A percentile compares a stretch with the other conserved stretches of the same genome.
phyloP scores from a whole-genome alignment of 2,329 filamentous ascomycete species.

The Epichloe hybrida region DNA sequence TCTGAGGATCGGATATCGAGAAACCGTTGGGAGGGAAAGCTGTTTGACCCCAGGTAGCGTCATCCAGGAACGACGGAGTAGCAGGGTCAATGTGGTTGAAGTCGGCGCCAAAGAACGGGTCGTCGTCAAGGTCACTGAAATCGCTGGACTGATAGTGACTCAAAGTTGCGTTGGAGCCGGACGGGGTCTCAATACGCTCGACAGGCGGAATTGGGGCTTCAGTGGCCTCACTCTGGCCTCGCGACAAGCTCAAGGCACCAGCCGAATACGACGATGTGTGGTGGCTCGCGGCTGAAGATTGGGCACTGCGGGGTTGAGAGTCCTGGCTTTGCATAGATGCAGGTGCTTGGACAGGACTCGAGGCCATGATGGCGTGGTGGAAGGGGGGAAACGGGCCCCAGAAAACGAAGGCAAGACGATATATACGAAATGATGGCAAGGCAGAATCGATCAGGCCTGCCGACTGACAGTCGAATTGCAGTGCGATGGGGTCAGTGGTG shows the following conservation, averaged over 20 bases:
- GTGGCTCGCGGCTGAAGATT: conserved; percentile 12
- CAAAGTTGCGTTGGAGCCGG: conserved; percentile 33
- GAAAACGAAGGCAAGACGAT: neutral
- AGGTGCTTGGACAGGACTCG: conserved; percentile 27
- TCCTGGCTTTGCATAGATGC: conserved; percentile 26
- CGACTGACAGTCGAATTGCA: too few relatives aligned
- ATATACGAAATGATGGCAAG: neutral
- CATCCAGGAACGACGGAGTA: conserved; percentile 32
- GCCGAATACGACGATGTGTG: conserved; percentile 19
- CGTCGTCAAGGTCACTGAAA: conserved; percentile 31
- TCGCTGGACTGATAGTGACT: conserved; percentile 38
- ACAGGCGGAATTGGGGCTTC: conserved; percentile 17
- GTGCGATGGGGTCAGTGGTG: too few relatives aligned
- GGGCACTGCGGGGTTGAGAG: conserved; percentile 19
- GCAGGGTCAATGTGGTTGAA: conserved; percentile 29
- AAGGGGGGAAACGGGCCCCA: neutral
- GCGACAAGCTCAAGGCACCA: conserved; percentile 29
- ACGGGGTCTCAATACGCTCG: conserved; percentile 30
- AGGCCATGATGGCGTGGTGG: conserved; percentile 26
- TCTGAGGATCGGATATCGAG: neutral
- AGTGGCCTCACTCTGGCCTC: conserved; percentile 18
- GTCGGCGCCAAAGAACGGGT: conserved; percentile 38
- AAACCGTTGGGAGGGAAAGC: conserved; percentile 6
- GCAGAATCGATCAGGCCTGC: neutral
- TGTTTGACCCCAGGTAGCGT: conserved; percentile 13